Conservation (phyloP, 1,284 basidiomycete genomes). For the Coniferiporia sulphurascens region DNA sequence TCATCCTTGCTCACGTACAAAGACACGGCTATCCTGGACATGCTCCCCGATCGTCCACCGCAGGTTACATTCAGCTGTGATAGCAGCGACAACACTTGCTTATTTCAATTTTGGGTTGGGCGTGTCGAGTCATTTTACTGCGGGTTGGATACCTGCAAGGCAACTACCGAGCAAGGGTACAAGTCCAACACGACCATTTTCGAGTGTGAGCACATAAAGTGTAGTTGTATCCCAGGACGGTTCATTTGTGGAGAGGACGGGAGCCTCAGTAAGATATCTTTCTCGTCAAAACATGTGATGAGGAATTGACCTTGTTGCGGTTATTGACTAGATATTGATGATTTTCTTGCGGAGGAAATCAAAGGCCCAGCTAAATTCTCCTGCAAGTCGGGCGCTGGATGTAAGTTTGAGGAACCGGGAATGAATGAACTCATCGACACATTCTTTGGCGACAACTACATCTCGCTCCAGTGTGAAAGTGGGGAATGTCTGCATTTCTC, state of each 20-base stretch:
- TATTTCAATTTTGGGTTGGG: conserved; percentile 98
- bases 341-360: conserved; percentile 88
- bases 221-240: conserved; percentile 85
- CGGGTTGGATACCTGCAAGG: conserved; percentile 65
- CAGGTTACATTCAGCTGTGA: conserved; percentile 95
- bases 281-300: neutral
- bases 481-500: conserved; percentile 95
- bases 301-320: conserved; percentile 3
- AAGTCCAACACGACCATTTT: conserved; percentile 74
- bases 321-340: conserved; percentile 72
- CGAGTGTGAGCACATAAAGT: conserved; percentile 78
- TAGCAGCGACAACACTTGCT: conserved; percentile 55
- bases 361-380: conserved; percentile 87
- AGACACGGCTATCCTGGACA: conserved; percentile 88
- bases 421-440: conserved; percentile 95
- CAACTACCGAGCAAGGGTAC: conserved; percentile 47
- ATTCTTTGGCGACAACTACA: conserved; percentile 89
- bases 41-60: conserved; percentile 82
- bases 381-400: conserved; percentile 71
- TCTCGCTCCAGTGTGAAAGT: conserved; percentile 81
- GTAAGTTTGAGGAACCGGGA: conserved; percentile 90
- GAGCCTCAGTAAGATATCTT: conserved; percentile 70
- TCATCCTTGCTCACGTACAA: too few species aligned
- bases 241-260: conserved; percentile 97
- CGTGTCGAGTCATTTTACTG: conserved; percentile 96